Evolutionary conservation across 2,329 filamentous ascomycete species (phyloP), one percentile per base, ranked within the genome.

Genomic region (Mycosphaerella arachidis): DNA sequence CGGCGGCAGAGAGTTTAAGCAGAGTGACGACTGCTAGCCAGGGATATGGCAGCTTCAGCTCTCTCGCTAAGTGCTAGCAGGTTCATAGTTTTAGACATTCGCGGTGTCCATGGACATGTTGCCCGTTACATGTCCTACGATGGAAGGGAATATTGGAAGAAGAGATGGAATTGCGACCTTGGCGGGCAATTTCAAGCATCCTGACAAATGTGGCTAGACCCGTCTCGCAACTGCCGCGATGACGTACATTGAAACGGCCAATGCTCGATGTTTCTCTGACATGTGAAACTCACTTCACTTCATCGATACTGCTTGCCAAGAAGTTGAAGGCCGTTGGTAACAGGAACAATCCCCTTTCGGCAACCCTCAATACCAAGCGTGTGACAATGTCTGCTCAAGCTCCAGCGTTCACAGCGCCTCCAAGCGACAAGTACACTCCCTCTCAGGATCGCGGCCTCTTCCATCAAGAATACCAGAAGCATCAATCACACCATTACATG

Each of bases 401-500:
- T 20, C 64, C 57, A n/a, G 46, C 48, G 40, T 61, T 65, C 57
- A 48, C 55, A 10, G 64, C 62, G 1, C 61, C 68, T 8, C 68
- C 69, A 16, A 67, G 63, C 43, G 69, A 70, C 63, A 64, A 61
- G 48, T 57, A 69, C 45, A 70, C 68, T 29, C 69, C 68, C 29
- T 46, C 55, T 18, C 69, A 70, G 62, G 64, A 71, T 48, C 63
- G 68, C 27, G 61, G 62, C 13, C 53, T 69, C 53, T 71, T 71
- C 63, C 37, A 70, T 51, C 63, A 68, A 13, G 65, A 71, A 52
- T 59, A 62, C 20, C 58, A 66, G 56, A 70, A 71, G 48, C 69
- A 71, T 61, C 57, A 71, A 52, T 63, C 55, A 7, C 69, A 71
- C 56, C 69, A 71, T 53, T 71, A 71, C 48, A 43, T 69, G 46